Base-by-base conservation (phyloP, 371 early-diverging fungal genomes). In the Saksenaea vasiformis region DNA sequence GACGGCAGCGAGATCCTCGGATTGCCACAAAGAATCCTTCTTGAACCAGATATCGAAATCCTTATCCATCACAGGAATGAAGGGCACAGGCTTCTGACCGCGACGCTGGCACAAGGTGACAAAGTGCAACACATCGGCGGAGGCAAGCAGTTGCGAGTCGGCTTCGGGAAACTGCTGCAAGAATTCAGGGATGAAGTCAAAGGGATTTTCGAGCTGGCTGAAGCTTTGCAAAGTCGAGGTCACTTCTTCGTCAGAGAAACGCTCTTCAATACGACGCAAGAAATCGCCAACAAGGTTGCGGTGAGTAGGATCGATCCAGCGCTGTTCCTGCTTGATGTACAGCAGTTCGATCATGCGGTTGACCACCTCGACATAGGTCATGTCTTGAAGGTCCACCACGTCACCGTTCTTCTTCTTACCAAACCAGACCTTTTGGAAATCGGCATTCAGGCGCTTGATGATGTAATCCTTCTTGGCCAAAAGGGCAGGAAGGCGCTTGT, bases 21-120 rank as follows among this genome's bases (percentile, higher is more conserved):
- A 85, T 78, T 97, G 98, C 96, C 98, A 96, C 58, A 96, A 83
- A 34, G 93, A 93, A 76, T 97, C 98, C 89, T 97, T 97, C 88
- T 96, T 96, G 84, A 96, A 90, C 94, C 95, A 93, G 54, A 89
- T 84, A 73, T 94, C 94, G 75, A 98, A 95, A 73, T 93, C 91
- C 81, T 92, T 93, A 74, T 96, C 96, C 66, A 97, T 72, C 27
- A 92, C 88, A 17, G 95, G 96, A 54, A 98, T 91, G 76, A 95
- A 97, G 14, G 95, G 93, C 22, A 94, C 93, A 35, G 95, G 97
- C 85, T 95, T 96, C 67, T 92, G 91, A 47, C 88, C 87, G 34
- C 90, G 93, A 57, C 88, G 88, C 60, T 90, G 85, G 77, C 93
- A 93, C 56, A 93, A 82, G 67, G 88, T 83, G 53, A 96, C 69